Base-by-base conservation (phyloP, 2,329 filamentous ascomycete genomes). In the Arachnomyces sp. region DNA sequence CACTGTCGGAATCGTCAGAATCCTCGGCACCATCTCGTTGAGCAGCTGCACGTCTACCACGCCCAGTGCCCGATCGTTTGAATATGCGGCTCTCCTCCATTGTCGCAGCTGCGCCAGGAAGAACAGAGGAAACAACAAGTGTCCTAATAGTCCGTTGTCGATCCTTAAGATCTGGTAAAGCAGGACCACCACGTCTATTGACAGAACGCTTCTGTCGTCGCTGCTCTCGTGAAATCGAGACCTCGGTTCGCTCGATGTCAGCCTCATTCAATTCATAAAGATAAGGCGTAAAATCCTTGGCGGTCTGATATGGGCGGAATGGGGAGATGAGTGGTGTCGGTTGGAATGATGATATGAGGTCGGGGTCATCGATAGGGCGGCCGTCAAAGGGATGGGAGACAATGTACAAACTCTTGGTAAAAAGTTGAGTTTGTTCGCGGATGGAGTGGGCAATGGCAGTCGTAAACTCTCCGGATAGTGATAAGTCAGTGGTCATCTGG, bases 361-460 rank as follows among this genome's bases (percentile, higher is more conserved):
- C 92, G 4, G 87, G 79, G 57, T 98, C 92, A 51, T 96, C 92
- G 15, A 96, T 76, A 2, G 88, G 88, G 28, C 92, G 78, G 36
- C 92, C 92, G 59, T 98, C 92, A 55, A 98, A 98, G 17, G 88
- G 83, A 67, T 98, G 89, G 2, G 89, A 88, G 39, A 93, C 79
- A 53, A 92, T 86, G 65, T 95, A 96, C 44, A 98, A 69, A 55
- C 88, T 93, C 59, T 87, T 84, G 4, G 88, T 93, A 61, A 95
- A 98, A 21, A 96, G 76, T 59, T 98, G 92, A 31, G 83, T 81
- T 65, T 98, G 92, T 63, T 98, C 92, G 46, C 92, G 84, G 56
- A 98, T 98, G 45, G 87, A 95, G 66, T 98, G 92, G 9, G 92
- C 92, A 60, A 98, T 96, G 6, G 92, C 90, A 0, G 92, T 98